Conservation (phyloP, 345 rosid species). For the Populus pruinosa region DNA sequence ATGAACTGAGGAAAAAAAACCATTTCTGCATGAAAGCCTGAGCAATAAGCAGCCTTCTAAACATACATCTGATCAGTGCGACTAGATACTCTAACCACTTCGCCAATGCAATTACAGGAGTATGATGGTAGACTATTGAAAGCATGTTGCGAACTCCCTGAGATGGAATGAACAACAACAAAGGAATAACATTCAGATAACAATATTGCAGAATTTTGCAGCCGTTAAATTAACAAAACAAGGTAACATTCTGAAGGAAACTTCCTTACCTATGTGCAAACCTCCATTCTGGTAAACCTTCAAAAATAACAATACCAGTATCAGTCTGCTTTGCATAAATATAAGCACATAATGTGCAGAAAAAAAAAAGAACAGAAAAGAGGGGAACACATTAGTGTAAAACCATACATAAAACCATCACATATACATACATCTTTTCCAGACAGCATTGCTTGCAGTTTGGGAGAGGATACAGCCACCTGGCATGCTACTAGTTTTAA, state of each 20-base stretch:
- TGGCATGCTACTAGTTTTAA: slow-evolving; percentile 60
- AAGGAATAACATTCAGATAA: background rate
- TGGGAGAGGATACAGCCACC: slow-evolving; percentile 54
- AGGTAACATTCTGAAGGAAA: background rate
- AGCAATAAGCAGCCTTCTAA: background rate
- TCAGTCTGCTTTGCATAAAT: slow-evolving; percentile 29
- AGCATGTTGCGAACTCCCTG: slow-evolving; percentile 50
- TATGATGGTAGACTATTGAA: slow-evolving; percentile 16
- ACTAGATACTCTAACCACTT: slow-evolving; percentile 51
- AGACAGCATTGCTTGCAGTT: slow-evolving; percentile 46
- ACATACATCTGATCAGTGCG: slow-evolving; percentile 49
- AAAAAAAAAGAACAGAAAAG: slow-evolving; percentile 1
- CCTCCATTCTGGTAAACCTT: slow-evolving; percentile 59
- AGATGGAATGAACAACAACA: background rate
- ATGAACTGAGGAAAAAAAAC: background rate
- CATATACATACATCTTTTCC: slow-evolving; percentile 41
- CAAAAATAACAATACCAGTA: slow-evolving; percentile 13
- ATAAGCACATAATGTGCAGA: background rate
- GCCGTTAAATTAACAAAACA: background rate
- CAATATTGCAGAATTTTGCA: background rate
- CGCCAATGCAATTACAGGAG: slow-evolving; percentile 61
- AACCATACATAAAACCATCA: background rate
- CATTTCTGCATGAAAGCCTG: background rate
- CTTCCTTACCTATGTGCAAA: slow-evolving; percentile 43
- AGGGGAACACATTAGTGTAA: background rate